A percentile compares a stretch with the other conserved stretches of the same genome.
Evolutionary conservation across 306 rosid genomes (phyloP).

Genomic region (Begonia loranthoides): DNA sequence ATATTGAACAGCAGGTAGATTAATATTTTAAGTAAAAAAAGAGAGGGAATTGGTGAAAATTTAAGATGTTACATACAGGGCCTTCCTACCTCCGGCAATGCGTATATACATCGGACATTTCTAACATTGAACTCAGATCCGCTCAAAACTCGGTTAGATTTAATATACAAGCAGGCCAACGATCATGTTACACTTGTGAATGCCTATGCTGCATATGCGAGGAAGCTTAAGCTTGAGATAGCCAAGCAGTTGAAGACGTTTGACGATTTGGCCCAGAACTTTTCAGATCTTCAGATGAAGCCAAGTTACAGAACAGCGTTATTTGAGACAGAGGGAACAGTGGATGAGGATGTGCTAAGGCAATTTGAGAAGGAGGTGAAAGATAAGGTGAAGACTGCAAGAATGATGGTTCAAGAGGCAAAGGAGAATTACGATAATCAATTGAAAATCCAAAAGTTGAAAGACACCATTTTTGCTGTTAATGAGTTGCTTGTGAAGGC

Average conservation of each 20-base stretch:
- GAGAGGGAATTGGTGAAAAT: background rate
- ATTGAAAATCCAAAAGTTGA: constrained; percentile 93
- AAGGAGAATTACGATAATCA: constrained; percentile 69
- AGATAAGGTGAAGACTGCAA: constrained; percentile 76
- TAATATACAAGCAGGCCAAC: constrained; percentile 83
- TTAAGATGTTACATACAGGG: constrained; percentile 30
- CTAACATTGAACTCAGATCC: constrained; percentile 94
- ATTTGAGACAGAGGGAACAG: constrained; percentile 64
- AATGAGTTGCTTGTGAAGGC: constrained; percentile 86
- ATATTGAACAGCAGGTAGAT: background rate
- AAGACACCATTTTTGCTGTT: constrained; percentile 88
- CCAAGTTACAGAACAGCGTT: constrained; percentile 42
- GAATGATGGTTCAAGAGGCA: constrained; percentile 45
- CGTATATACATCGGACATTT: constrained; percentile 74
- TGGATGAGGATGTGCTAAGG: constrained; percentile 78
- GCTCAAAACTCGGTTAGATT: constrained; percentile 67
- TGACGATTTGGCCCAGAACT: constrained; percentile 68
- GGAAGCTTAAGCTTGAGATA: constrained; percentile 97
- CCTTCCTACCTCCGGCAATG: constrained; percentile 73
- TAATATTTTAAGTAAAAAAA: background rate
- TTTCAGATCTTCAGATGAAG: constrained; percentile 49
- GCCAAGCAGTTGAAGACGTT: constrained; percentile 77
- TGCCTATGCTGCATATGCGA: constrained; percentile 94
- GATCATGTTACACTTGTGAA: constrained; percentile 88
- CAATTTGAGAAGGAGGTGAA: constrained; percentile 99